Conservation (phyloP, 2,329 filamentous ascomycete genomes). For the Dactylonectria estremocensis region DNA sequence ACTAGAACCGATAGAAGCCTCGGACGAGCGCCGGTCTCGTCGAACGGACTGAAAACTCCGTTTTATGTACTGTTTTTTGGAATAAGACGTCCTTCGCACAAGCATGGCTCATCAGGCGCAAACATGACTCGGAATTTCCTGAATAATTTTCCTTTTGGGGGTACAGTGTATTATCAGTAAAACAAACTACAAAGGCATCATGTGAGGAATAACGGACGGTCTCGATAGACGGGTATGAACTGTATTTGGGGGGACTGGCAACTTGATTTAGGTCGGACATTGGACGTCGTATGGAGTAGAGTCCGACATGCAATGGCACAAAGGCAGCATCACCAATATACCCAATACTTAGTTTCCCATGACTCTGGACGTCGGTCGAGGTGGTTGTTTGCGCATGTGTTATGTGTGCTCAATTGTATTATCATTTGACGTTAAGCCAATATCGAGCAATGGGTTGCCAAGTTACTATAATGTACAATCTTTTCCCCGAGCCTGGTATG, state of each 20-base stretch:
- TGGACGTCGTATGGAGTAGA: slow-evolving; percentile 28
- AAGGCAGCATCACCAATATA: slow-evolving; percentile 38
- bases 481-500: slow-evolving; percentile 25
- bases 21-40: slow-evolving; percentile 36
- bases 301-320: slow-evolving; percentile 23
- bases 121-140: slow-evolving; percentile 7
- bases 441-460: background rate
- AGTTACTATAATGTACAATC: slow-evolving; percentile 18
- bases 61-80: slow-evolving; percentile 37
- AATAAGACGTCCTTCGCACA: slow-evolving; percentile 32
- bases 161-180: slow-evolving; percentile 39
- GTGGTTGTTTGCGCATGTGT: background rate
- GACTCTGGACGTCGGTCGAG: slow-evolving; percentile 17
- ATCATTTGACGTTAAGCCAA: slow-evolving; percentile 14
- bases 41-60: slow-evolving; percentile 27
- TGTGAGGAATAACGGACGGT: slow-evolving; percentile 19
- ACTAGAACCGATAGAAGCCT: slow-evolving; percentile 42
- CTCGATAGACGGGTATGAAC: slow-evolving; percentile 24
- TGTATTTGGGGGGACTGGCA: slow-evolving; percentile 15
- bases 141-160: slow-evolving; percentile 21
- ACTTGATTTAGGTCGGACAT: slow-evolving; percentile 5
- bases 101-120: slow-evolving; percentile 30
- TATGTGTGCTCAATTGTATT: background rate
- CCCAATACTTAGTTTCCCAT: slow-evolving; percentile 40
- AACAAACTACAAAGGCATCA: slow-evolving; percentile 14